Conservation (phyloP, 441 rosid species). For the Kokia cookei region DNA sequence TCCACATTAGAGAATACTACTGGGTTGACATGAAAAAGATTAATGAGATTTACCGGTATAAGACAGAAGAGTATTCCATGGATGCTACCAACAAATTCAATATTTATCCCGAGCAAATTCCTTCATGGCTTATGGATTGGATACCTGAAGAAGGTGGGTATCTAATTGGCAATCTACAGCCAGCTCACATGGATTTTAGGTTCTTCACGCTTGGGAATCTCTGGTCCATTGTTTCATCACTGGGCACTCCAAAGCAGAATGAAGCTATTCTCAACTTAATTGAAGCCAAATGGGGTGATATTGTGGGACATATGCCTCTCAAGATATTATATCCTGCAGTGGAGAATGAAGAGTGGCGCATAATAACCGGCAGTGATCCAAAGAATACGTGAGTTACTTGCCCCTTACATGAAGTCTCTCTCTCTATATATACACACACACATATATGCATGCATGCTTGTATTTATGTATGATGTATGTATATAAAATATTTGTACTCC, state of each 20-base stretch:
- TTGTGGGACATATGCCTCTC: slow-evolving; percentile 81
- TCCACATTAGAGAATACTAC: slow-evolving; percentile 89
- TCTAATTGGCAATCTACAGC: slow-evolving; percentile 81
- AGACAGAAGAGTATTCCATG: slow-evolving; percentile 88
- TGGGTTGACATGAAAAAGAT: slow-evolving; percentile 86
- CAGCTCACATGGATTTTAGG: slow-evolving; percentile 97
- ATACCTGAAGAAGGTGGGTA: slow-evolving; percentile 75
- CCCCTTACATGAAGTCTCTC: background rate
- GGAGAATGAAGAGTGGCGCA: slow-evolving; percentile 80
- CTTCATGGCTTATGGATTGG: slow-evolving; percentile 92
- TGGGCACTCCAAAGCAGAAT: slow-evolving; percentile 83
- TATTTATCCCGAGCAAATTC: slow-evolving; percentile 93
- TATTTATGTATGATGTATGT: too few relatives aligned
- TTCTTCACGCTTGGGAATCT: slow-evolving; percentile 90
- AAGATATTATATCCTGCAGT: slow-evolving; percentile 86
- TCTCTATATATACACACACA: background rate
- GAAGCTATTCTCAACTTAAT: slow-evolving; percentile 65
- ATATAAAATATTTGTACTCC: background rate
- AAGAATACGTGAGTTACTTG: slow-evolving; percentile 68
- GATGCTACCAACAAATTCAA: slow-evolving; percentile 89
- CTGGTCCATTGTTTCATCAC: slow-evolving; percentile 77
- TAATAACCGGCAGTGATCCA: slow-evolving; percentile 91
- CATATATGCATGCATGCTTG: background rate
- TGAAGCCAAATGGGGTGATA: slow-evolving; percentile 83
- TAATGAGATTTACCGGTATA: slow-evolving; percentile 86